Percentiles rank a stretch among this genome's conserved stretches.
Conservation (phyloP, 805 yeast genomes). For the Schwanniomyces occidentalis region DNA sequence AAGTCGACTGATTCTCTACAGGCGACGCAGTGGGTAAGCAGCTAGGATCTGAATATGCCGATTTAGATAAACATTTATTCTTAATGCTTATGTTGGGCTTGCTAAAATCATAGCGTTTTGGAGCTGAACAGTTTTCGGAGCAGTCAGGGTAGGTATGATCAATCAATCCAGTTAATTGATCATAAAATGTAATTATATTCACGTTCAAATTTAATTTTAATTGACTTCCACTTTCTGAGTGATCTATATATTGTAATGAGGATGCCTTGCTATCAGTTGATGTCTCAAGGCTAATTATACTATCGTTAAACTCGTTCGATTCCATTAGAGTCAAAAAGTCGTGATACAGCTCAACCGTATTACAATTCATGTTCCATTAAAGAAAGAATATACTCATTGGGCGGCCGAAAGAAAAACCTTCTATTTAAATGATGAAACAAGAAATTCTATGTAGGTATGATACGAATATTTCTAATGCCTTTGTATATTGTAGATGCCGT, state of each 20-base stretch:
- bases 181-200: slow-evolving; percentile 9
- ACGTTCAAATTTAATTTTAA: slow-evolving; percentile 9
- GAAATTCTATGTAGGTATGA: too few species aligned
- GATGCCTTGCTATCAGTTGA: not conserved
- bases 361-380: too few species aligned
- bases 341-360: slow-evolving; percentile 27
- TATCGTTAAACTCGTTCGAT: slow-evolving; percentile 15
- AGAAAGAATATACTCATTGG: too few species aligned
- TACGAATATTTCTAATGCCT: too few species aligned
- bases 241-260: not conserved
- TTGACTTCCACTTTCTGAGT: not conserved
- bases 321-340: slow-evolving; percentile 26
- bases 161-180: slow-evolving; percentile 5
- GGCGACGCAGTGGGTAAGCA: not conserved
- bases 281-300: slow-evolving; percentile 12
- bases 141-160: too few species aligned
- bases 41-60: not conserved
- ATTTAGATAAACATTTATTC: not conserved
- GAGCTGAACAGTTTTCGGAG: too few species aligned
- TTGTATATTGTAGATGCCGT: too few species aligned
- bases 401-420: too few species aligned
- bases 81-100: too few species aligned
- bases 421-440: too few species aligned
- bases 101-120: too few species aligned
- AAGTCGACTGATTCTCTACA: not conserved